Percentiles rank a stretch among this genome's conserved stretches.
Conservation (phyloP, 495 filamentous ascomycete species). For the Penicillium tannophilum region DNA sequence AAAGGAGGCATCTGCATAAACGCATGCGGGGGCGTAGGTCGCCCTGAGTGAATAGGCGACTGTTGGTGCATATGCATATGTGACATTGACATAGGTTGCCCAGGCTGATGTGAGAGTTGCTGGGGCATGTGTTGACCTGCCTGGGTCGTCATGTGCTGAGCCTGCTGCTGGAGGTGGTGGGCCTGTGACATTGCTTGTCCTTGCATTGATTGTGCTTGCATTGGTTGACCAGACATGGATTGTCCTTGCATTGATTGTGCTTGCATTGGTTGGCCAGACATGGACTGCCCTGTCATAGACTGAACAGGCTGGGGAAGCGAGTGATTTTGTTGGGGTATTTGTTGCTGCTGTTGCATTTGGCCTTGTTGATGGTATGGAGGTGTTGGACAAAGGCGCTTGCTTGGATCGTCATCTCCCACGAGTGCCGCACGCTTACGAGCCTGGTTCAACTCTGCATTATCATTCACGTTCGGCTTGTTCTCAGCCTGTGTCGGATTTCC, state of each 20-base stretch:
- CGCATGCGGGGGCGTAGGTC: constrained; percentile 19
- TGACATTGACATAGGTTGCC: constrained; percentile 24
- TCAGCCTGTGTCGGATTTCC: constrained; percentile 14
- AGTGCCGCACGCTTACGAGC: constrained; percentile 30
- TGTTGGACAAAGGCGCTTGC: constrained; percentile 37
- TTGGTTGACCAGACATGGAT: background rate
- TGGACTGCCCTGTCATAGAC: background rate
- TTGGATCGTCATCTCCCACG: constrained; percentile 33
- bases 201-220: constrained; percentile 13
- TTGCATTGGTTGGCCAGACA: background rate
- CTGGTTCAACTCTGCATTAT: constrained; percentile 22
- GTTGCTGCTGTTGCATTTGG: constrained; percentile 11
- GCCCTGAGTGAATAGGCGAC: constrained; percentile 19
- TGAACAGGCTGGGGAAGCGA: constrained; percentile 9
- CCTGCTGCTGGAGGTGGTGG: constrained; percentile 21
- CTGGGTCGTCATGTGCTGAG: constrained; percentile 22
- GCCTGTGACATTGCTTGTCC: constrained; percentile 7
- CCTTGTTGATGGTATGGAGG: constrained; percentile 27
- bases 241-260: constrained; percentile 12
- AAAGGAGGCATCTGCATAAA: constrained; percentile 31
- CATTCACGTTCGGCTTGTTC: constrained; percentile 4
- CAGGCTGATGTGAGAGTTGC: constrained; percentile 18
- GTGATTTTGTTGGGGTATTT: constrained; percentile 14
- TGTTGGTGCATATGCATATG: constrained; percentile 35
- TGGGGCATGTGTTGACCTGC: constrained; percentile 14